These are phyloP conservation scores for Amanita phalloides DNA, from an alignment of 768 basidiomycete genomes.

Conservation along the genomic window DNA sequence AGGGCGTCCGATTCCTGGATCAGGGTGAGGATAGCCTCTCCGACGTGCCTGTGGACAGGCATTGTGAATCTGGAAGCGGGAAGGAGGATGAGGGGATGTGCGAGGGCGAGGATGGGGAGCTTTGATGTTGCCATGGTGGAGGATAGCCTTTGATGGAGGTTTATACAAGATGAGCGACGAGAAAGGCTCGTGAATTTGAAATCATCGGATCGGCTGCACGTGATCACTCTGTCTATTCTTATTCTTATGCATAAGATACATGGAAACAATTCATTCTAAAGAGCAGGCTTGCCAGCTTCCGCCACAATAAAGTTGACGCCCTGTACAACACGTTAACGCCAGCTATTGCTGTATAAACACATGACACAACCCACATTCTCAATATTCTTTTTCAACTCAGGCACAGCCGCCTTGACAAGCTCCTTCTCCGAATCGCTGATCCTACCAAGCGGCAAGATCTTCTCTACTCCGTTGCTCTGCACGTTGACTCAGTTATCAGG, in stretches of 20 bases:
- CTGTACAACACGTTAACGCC: conserved; percentile 10
- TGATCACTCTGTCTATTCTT: neutral
- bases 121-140: conserved; percentile 31
- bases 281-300: conserved; percentile 13
- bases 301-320: conserved; percentile 23
- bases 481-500: conserved; percentile 5
- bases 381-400: conserved; percentile 70
- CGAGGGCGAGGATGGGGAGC: conserved; percentile 60
- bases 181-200: neutral
- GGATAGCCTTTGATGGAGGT: no score
- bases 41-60: conserved; percentile 49
- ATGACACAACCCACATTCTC: conserved; percentile 36
- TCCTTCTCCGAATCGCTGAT: conserved; percentile 60
- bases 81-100: conserved; percentile 63
- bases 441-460: conserved; percentile 72
- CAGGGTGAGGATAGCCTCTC: conserved; percentile 54
- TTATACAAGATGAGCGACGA: no score
- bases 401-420: conserved; percentile 74
- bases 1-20: conserved; percentile 62
- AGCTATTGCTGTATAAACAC: neutral
- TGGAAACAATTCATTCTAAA: neutral
- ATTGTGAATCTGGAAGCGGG: conserved; percentile 64
- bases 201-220: neutral
- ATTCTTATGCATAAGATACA: neutral
- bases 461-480: conserved; percentile 71